Evolutionary conservation across 331 rosid species (phyloP).

Genomic region (Quercus phellos): DNA sequence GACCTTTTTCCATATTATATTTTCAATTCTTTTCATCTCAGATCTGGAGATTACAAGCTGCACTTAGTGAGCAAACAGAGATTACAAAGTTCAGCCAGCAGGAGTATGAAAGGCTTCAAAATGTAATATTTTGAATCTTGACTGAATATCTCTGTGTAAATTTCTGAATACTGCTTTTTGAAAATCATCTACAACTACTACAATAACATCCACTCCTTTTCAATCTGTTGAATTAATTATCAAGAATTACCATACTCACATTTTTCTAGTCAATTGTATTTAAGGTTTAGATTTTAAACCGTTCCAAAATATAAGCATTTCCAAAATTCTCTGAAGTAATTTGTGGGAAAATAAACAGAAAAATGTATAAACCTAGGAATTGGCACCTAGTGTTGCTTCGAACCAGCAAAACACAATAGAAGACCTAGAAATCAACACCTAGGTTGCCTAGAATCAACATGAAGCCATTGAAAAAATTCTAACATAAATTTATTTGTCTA

Average conservation of each 20-base stretch:
- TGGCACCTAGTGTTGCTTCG: too few species aligned
- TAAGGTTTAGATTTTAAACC: not conserved
- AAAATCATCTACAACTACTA: not conserved
- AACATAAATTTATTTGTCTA: too few species aligned
- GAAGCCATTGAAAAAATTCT: too few species aligned
- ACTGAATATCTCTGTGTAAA: not conserved
- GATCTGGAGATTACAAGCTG: slow-evolving; percentile 91
- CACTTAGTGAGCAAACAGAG: slow-evolving; percentile 80
- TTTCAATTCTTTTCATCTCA: slow-evolving; percentile 21
- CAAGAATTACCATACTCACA: not conserved
- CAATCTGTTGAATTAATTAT: not conserved
- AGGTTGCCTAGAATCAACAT: too few species aligned
- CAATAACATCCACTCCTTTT: not conserved
- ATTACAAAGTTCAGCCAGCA: slow-evolving; percentile 65
- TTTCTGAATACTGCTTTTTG: not conserved
- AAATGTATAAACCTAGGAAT: too few species aligned
- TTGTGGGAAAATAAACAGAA: too few species aligned
- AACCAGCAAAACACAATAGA: too few species aligned
- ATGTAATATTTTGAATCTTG: slow-evolving; percentile 43
- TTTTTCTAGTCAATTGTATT: not conserved
- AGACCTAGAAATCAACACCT: too few species aligned
- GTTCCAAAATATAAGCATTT: not conserved
- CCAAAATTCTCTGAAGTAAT: too few species aligned
- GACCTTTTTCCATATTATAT: not conserved
- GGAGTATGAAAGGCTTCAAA: slow-evolving; percentile 78